Percentiles rank a stretch among this genome's conserved stretches.
Evolutionary conservation across 106 monocot species (phyloP).

Genomic region (Alisma plantagoaquatica): DNA sequence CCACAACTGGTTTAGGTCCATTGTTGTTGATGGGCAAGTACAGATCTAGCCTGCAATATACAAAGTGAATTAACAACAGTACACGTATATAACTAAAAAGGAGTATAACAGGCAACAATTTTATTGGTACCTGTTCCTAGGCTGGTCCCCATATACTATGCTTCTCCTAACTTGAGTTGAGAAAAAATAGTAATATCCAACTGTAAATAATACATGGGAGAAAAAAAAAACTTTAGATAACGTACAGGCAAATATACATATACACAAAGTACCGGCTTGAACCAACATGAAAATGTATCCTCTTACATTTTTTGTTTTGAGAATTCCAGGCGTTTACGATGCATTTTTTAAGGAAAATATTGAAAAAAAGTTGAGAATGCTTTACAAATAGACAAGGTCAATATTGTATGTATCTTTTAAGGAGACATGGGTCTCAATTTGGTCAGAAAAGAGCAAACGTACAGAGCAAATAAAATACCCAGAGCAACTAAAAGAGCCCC

Average conservation of each 20-base stretch:
- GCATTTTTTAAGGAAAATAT: no score
- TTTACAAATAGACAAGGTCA: no score
- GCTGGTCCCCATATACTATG: constrained; percentile 83
- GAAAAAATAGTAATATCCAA: constrained; percentile 93
- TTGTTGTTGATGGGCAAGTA: constrained; percentile 49
- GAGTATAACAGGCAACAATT: not conserved
- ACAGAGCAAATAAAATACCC: no score
- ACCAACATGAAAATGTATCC: no score
- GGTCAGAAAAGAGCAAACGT: no score
- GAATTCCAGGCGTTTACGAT: no score
- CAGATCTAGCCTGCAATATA: constrained; percentile 65
- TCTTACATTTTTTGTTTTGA: no score
- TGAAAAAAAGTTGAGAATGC: no score
- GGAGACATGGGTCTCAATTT: no score
- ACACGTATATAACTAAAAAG: no score
- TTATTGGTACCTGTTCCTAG: constrained; percentile 64
- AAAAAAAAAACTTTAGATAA: constrained; percentile 7
- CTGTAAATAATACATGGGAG: constrained; percentile 24
- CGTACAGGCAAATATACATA: constrained; percentile 2
- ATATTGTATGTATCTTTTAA: no score
- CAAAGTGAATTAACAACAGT: not conserved
- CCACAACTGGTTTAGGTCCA: constrained; percentile 68
- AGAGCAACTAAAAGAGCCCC: no score
- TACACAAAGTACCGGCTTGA: not conserved
- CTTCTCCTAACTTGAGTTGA: constrained; percentile 75